A percentile compares a stretch with the other conserved stretches of the same genome.
Conservation (phyloP, 768 basidiomycete species). For the Mycena leptocephala region DNA sequence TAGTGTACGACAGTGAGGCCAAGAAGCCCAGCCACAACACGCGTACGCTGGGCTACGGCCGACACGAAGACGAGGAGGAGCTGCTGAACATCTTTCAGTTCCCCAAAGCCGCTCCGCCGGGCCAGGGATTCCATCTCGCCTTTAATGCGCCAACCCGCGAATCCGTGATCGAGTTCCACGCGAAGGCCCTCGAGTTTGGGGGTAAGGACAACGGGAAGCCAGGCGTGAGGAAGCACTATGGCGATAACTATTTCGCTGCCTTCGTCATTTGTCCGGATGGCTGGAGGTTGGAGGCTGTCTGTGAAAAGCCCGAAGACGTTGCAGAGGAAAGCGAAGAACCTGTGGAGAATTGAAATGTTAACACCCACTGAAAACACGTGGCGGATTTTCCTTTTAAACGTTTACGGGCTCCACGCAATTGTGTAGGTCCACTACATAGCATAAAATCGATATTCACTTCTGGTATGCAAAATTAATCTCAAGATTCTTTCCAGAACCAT, state of each 20-base stretch:
- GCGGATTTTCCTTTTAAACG: no score
- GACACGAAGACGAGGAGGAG: neutral
- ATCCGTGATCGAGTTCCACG: conserved; percentile 11
- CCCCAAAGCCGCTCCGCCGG: conserved; percentile 1
- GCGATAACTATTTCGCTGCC: neutral
- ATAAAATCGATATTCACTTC: no score
- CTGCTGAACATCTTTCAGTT: conserved; percentile 10
- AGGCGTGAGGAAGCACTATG: conserved; percentile 13
- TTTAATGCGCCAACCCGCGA: conserved; percentile 8
- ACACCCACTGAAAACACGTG: no score
- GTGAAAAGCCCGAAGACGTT: no score
- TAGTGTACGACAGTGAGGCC: conserved; percentile 12
- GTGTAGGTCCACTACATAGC: no score
- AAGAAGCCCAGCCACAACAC: neutral
- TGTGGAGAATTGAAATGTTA: no score
- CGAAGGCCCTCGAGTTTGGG: conserved; percentile 10
- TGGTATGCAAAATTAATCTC: no score
- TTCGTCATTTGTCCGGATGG: no score
- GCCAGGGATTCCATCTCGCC: conserved; percentile 5
- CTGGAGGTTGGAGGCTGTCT: no score
- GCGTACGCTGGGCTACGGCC: conserved; percentile 1
- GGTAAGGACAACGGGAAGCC: conserved; percentile 1
- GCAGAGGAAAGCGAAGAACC: no score
- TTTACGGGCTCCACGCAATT: no score
- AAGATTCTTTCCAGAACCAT: no score